Conservation (phyloP, 345 rosid genomes). For the Citrus reticulata region DNA sequence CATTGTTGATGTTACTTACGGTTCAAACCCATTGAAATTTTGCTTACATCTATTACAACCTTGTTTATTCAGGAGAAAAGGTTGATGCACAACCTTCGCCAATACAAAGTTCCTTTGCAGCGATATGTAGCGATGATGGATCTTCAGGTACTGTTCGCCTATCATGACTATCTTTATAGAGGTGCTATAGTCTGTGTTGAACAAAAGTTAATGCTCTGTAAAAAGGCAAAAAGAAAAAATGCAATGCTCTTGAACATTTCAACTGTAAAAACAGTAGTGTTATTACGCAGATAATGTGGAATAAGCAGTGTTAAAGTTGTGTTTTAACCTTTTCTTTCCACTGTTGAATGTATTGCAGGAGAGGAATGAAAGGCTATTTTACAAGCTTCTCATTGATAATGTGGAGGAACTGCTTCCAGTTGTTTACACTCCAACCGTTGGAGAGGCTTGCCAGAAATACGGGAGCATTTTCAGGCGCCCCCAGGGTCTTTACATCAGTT, state of each 20-base stretch:
- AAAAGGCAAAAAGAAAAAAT: too few species aligned
- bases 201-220: too few species aligned
- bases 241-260: background rate
- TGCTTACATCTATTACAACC: slow-evolving; percentile 6
- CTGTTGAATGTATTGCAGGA: slow-evolving; percentile 47
- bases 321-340: background rate
- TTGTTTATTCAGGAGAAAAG: slow-evolving; percentile 52
- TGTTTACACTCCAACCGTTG: slow-evolving; percentile 96
- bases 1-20: background rate
- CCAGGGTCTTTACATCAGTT: slow-evolving; percentile 93
- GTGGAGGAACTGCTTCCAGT: slow-evolving; percentile 92
- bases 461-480: slow-evolving; percentile 92
- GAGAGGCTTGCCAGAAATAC: slow-evolving; percentile 97
- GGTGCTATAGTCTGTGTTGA: background rate
- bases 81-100: slow-evolving; percentile 75
- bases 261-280: background rate
- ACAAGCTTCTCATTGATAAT: slow-evolving; percentile 86
- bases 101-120: slow-evolving; percentile 80
- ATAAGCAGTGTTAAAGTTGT: background rate
- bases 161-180: background rate
- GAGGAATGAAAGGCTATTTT: slow-evolving; percentile 87
- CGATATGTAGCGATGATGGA: slow-evolving; percentile 93
- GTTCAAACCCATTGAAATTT: background rate
- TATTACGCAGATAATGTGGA: background rate
- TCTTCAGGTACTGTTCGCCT: slow-evolving; percentile 60